Base-by-base conservation (phyloP, 73 alveolate species). In the Paramecium primaurelia region DNA sequence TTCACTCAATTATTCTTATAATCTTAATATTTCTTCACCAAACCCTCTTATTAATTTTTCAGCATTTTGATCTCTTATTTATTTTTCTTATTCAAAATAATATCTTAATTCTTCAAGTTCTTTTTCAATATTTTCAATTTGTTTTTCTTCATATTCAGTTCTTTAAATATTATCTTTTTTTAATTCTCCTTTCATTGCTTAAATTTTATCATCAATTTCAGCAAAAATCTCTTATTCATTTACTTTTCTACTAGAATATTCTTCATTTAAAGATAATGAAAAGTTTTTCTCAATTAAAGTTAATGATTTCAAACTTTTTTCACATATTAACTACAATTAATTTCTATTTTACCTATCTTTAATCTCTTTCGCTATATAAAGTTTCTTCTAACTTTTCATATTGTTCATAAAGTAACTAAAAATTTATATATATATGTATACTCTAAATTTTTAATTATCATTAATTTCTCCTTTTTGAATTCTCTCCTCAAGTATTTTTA, bases 151-250 rank as follows among this genome's bases (percentile, higher is more conserved):
- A 80, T 80, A 80, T 47, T 80, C 91, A 8, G 34, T 47, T 80
- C 91, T 40, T 47, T 80, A 44, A 10, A 32, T 18, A 80, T 40
- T 42, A 28, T 80, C 91, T 44, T 80, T 80, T 80, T 80, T 80
- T 64, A 80, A 47, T 25, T 80, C 91, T 45, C 44, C 44, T 18
- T 49, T 80, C 91, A 80, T 80, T 80, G 49, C 77, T 32, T 80
- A 64, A 14, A 80, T 80, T 42, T 80, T 80, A 22, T 80, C 91
- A 80, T 80, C 91, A 20, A 80, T 80, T 80, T 80, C 91, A 40
- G 91, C 91, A 80, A 80, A 80, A 26, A 80, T 80, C 49, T 80
- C 91, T 47, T 80, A 49, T 80, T 80, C 91, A 80, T 80, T 80
- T 5, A 80, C 91, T 80, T 80, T 80, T 47, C 91, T 42, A 47